Percentiles rank a stretch among this genome's conserved stretches.
Conservation (phyloP, 2,329 filamentous ascomycete species). For the Arthroderma sp. region DNA sequence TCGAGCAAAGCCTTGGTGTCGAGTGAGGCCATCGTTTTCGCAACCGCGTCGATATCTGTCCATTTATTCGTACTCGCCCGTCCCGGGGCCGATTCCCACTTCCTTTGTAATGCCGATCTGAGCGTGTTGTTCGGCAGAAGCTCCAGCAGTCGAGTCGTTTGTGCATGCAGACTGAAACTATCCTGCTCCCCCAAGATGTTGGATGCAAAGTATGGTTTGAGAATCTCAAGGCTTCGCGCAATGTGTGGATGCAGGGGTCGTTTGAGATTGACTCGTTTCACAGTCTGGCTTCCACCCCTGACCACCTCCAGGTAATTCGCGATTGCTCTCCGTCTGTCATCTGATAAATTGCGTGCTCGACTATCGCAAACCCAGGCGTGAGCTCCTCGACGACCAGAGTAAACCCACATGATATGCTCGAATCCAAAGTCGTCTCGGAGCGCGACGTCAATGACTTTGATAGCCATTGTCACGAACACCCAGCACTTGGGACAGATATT, state of each 20-base stretch:
- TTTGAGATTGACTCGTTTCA: constrained; percentile 73
- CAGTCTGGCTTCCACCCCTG: constrained; percentile 71
- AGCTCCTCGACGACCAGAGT: constrained; percentile 87
- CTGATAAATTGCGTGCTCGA: constrained; percentile 69
- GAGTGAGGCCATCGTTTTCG: constrained; percentile 59
- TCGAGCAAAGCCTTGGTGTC: constrained; percentile 63
- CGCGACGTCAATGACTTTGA: constrained; percentile 80
- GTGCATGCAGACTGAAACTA: constrained; percentile 60
- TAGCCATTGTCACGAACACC: constrained; percentile 95
- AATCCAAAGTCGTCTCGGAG: constrained; percentile 92
- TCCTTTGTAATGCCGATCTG: constrained; percentile 66
- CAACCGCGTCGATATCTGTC: constrained; percentile 81
- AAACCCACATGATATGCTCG: constrained; percentile 95
- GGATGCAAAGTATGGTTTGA: constrained; percentile 70
- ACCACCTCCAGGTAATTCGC: constrained; percentile 82
- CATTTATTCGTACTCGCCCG: constrained; percentile 72
- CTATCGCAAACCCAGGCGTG: constrained; percentile 98
- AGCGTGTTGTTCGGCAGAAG: constrained; percentile 71
- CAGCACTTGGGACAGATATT: constrained; percentile 92
- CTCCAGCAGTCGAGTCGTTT: constrained; percentile 64
- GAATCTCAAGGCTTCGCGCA: constrained; percentile 67
- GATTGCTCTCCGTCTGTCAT: constrained; percentile 71
- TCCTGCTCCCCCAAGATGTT: constrained; percentile 77
- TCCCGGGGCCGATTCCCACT: constrained; percentile 76
- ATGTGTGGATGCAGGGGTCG: constrained; percentile 85